A percentile compares a stretch with the other conserved stretches of the same genome.
Evolutionary conservation across 176 grass and related monocot species (phyloP).

Genomic region (Aegilops tauschii): DNA sequence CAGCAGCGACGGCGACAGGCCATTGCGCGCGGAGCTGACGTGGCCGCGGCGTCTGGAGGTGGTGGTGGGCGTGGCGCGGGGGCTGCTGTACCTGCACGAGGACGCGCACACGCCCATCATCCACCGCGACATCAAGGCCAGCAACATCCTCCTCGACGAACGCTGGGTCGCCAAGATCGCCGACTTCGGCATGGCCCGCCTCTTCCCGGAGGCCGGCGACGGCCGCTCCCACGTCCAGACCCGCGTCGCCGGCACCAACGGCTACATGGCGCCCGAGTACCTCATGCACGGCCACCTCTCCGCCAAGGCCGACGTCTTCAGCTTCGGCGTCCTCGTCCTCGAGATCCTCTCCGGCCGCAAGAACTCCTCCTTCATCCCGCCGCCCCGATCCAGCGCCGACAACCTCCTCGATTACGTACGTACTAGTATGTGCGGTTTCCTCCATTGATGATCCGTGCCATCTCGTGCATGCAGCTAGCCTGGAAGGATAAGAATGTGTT

Average conservation of each 20-base stretch:
- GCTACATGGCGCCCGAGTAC: conserved; percentile 99
- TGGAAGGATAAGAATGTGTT: background rate
- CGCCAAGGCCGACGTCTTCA: conserved; percentile 93
- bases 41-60: conserved; percentile 74
- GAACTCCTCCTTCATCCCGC: conserved; percentile 61
- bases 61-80: conserved; percentile 77
- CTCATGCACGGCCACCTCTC: conserved; percentile 86
- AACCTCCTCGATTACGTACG: conserved; percentile 85
- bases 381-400: conserved; percentile 42
- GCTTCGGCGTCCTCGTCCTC: conserved; percentile 80
- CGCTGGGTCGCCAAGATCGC: conserved; percentile 92
- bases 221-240: conserved; percentile 71
- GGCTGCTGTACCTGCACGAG: conserved; percentile 94
- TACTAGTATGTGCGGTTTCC: background rate
- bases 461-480: background rate
- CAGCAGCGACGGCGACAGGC: background rate
- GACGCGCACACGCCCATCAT: conserved; percentile 94
- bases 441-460: background rate
- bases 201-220: conserved; percentile 73
- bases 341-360: conserved; percentile 76
- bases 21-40: conserved; percentile 46
- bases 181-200: conserved; percentile 89
- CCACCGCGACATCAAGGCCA: conserved; percentile 97
- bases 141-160: conserved; percentile 88
- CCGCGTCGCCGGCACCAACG: conserved; percentile 84